These are phyloP conservation scores for Malbranchea zuffiana DNA, from an alignment of 2,329 filamentous ascomycete genomes.

Conservation along the genomic window DNA sequence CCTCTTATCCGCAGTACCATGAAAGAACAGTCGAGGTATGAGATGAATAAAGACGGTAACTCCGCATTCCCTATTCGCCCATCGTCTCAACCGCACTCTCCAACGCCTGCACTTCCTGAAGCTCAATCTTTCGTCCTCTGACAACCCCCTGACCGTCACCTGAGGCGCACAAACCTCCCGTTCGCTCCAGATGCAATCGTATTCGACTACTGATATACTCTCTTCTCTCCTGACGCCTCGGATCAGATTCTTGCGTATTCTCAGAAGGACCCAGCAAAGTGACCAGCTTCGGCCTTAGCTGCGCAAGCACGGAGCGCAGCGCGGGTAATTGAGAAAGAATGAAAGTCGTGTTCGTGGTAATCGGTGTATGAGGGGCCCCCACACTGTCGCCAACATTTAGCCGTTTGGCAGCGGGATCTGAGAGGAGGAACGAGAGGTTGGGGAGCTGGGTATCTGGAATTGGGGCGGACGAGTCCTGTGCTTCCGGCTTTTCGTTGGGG, in stretches of 20 bases:
- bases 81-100: slow-evolving; percentile 19
- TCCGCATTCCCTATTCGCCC: slow-evolving; percentile 3
- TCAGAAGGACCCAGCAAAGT: slow-evolving; percentile 29
- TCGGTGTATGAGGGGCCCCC: slow-evolving; percentile 27
- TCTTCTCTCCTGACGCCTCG: slow-evolving; percentile 59
- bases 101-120: slow-evolving; percentile 32
- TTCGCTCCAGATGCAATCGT: slow-evolving; percentile 59
- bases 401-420: slow-evolving; percentile 36
- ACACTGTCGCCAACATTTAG: slow-evolving; percentile 36
- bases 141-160: slow-evolving; percentile 26
- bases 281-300: slow-evolving; percentile 54
- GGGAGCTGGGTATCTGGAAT: slow-evolving; percentile 15
- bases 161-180: slow-evolving; percentile 29
- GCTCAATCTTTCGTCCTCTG: slow-evolving; percentile 30
- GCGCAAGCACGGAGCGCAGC: slow-evolving; percentile 58
- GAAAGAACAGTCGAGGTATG: no score
- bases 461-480: slow-evolving; percentile 14
- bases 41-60: not conserved
- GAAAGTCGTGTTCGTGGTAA: slow-evolving; percentile 49
- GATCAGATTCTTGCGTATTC: slow-evolving; percentile 31
- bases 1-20: no score
- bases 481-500: slow-evolving; percentile 14
- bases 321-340: slow-evolving; percentile 73
- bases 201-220: slow-evolving; percentile 78
- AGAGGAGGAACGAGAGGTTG: slow-evolving; percentile 48